Base-by-base conservation (phyloP, 345 rosid genomes). In the Aquilaria malaccensis region DNA sequence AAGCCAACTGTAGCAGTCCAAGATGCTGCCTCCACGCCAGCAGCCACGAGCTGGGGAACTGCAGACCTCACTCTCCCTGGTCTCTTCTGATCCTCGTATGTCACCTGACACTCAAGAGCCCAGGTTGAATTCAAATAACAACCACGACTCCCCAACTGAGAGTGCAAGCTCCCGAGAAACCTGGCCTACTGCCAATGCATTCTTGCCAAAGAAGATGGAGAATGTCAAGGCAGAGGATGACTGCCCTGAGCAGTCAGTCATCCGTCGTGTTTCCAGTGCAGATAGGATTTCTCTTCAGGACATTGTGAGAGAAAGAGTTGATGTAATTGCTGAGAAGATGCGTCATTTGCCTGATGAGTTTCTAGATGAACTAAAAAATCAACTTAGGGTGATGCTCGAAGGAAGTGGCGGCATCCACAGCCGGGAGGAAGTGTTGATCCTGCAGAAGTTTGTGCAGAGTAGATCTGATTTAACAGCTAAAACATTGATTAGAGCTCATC, bases 111-210 rank as follows among this genome's bases (percentile, higher is more conserved):
- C 60, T 7, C 85, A 72, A 45, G 92, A 88, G 43, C 87, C 79
- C 13, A 79, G 91, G 33, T 81, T 92, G 12, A 91, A 78, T 67
- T 84, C 94, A 11, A 91, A 83, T 66, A 77, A 83, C 52, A 75
- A 77, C 43, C 95, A 83, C 6, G 97, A 91, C 70, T 95, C 97
- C 9, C 99, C 99, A 45, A 85, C 97, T 41, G 97, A 88, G 76
- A 95, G 97, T 77, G 97, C 97, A 2, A 91, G 96, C 77, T 95
- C 97, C 43, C 80, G 82, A 62, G 99, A 95, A 62, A 95, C 96
- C 13, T 95, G 97, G 96, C 96, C 95, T 41, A 70, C 89, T 75
- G 80, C 85, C 2, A 86, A 86, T 66, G 83, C 76, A 61, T 74
- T 74, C 47, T 60, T 72, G 72, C 77, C 71, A 13, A 85, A 80